These are phyloP conservation scores for Aspergillus clavatus DNA, from an alignment of 2,329 filamentous ascomycete genomes.

Conservation along the genomic window DNA sequence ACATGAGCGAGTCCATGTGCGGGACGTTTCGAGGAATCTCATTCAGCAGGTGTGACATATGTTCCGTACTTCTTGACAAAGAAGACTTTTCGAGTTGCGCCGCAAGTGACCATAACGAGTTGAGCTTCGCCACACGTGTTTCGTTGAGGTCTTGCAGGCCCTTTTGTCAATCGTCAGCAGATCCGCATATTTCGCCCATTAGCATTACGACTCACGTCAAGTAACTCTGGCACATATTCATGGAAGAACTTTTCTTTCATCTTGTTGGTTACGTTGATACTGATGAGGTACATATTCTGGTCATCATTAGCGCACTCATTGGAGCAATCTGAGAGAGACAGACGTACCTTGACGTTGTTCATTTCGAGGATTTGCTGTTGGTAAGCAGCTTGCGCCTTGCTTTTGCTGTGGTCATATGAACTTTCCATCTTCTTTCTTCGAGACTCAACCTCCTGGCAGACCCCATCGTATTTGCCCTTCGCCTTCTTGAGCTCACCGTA, in stretches of 20 bases:
- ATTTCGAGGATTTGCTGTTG: constrained; percentile 90
- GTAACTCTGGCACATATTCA: constrained; percentile 87
- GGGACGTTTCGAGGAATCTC: constrained; percentile 88
- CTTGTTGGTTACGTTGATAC: constrained; percentile 95
- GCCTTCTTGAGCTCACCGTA: constrained; percentile 83
- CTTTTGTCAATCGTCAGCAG: constrained; percentile 24
- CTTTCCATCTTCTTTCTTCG: constrained; percentile 92
- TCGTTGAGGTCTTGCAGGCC: constrained; percentile 87
- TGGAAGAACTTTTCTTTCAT: constrained; percentile 97
- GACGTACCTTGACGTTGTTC: constrained; percentile 76
- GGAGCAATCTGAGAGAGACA: not conserved
- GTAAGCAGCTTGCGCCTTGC: constrained; percentile 85
- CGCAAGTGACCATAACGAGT: constrained; percentile 77
- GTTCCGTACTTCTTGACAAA: constrained; percentile 65
- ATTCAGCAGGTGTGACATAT: constrained; percentile 66
- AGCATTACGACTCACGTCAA: constrained; percentile 60
- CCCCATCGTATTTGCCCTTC: constrained; percentile 87
- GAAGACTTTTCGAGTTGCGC: constrained; percentile 75
- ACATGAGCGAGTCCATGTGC: constrained; percentile 94
- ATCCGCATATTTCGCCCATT: not conserved
- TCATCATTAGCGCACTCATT: constrained; percentile 19
- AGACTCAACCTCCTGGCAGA: constrained; percentile 91
- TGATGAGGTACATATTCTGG: constrained; percentile 88
- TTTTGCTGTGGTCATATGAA: constrained; percentile 78
- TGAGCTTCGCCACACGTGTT: constrained; percentile 77